These are phyloP conservation scores for Syncephalis fuscata DNA, from an alignment of 371 early-diverging fungal species.

Conservation along the genomic window DNA sequence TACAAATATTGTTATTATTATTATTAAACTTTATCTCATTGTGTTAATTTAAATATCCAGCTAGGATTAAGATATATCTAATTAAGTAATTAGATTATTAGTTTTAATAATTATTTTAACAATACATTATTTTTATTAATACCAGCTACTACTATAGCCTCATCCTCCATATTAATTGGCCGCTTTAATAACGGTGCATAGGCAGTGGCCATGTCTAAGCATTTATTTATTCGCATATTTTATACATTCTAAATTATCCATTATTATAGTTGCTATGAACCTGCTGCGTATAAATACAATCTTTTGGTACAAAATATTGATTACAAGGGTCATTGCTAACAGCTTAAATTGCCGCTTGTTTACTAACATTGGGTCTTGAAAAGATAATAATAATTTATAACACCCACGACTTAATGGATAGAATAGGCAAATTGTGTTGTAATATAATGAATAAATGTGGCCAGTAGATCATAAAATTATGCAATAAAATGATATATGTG, in stretches of 20 bases:
- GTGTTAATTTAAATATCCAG: conserved; percentile 1
- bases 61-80: not conserved
- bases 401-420: too few species aligned
- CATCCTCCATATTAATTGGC: conserved; percentile 52
- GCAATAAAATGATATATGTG: too few species aligned
- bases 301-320: conserved; percentile 77
- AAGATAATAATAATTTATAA: conserved; percentile 29
- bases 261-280: conserved; percentile 10
- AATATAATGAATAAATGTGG: too few species aligned
- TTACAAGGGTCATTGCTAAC: conserved; percentile 40
- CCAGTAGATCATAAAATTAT: too few species aligned
- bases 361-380: conserved; percentile 71
- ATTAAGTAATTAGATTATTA: not conserved
- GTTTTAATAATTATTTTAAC: conserved; percentile 2
- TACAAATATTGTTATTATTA: conserved; percentile 24
- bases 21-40: not conserved
- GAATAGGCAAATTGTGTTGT: too few species aligned
- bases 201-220: conserved; percentile 23
- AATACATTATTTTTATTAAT: conserved; percentile 65
- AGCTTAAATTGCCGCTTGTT: conserved; percentile 59
- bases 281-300: conserved; percentile 57
- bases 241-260: too few species aligned
- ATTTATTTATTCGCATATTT: not conserved
- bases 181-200: conserved; percentile 50
- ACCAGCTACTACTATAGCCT: conserved; percentile 84